Conservation (phyloP, 768 basidiomycete genomes). For the Termitomyces titanicus region DNA sequence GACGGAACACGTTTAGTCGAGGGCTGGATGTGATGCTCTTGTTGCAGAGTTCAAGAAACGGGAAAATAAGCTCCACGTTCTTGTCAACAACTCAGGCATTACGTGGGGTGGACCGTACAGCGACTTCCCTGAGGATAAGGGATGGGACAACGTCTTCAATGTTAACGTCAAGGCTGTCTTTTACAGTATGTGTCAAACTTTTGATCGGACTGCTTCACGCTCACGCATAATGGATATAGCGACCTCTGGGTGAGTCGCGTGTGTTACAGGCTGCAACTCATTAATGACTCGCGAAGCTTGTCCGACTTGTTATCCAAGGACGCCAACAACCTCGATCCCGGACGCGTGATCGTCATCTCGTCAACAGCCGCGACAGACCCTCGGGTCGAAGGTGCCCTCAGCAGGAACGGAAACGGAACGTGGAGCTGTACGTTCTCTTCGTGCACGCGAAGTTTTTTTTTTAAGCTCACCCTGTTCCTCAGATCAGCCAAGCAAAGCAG, state of each 20-base stretch:
- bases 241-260: conserved; percentile 42
- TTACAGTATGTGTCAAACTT: conserved; percentile 52
- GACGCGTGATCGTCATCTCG: conserved; percentile 79
- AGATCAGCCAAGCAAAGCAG: conserved; percentile 87
- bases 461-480: conserved; percentile 1
- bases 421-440: conserved; percentile 66
- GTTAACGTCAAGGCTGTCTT: conserved; percentile 86
- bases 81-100: conserved; percentile 82
- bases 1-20: conserved; percentile 43
- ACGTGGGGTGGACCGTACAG: conserved; percentile 74
- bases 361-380: conserved; percentile 61
- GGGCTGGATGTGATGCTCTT: conserved; percentile 75
- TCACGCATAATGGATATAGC: conserved; percentile 28
- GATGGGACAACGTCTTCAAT: conserved; percentile 82
- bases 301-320: conserved; percentile 65
- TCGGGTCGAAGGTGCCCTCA: conserved; percentile 45
- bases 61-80: conserved; percentile 73
- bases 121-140: conserved; percentile 74
- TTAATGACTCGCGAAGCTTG: conserved; percentile 29
- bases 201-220: background rate
- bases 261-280: too few relatives aligned
- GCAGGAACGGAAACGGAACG: conserved; percentile 55
- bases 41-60: conserved; percentile 63
- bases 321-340: conserved; percentile 60
- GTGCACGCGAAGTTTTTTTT: background rate